Evolutionary conservation across 768 basidiomycete species (phyloP), one percentile per base, ranked within the genome.

Genomic region (Peribolospora kevripleyi): DNA sequence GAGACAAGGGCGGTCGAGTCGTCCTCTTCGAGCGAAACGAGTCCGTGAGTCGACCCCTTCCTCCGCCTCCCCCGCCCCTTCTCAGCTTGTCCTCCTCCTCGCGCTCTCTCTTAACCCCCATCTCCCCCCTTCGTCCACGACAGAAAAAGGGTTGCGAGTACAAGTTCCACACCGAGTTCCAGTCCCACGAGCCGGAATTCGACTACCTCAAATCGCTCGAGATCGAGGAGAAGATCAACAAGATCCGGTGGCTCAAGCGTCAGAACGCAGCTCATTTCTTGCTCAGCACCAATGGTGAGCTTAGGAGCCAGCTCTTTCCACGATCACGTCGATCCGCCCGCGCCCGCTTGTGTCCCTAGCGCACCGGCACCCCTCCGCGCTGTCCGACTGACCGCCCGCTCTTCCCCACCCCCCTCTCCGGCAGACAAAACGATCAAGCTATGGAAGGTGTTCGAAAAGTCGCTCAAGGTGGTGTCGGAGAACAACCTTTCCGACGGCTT

Each of bases 221-320:
- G 76, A 98, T 98, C 70, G 93, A 98, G 71, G 93, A 98, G 76
- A 98, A 98, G 81, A 98, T 98, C 75, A 98, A 98, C 75, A 85
- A 93, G 78, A 98, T 98, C 77, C 86, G 88, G 68, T 98, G 93
- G 93, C 95, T 90, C 75, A 88, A 81, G 73, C 78, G 93, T 60
- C 88, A 93, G 71, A 97, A 97, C 68, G 75, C 84, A 49, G 90
- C 93, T 48, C 93, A 98, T 70, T 97, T 98, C 70, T 71, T 98
- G 55, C 70, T 98, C 52, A 91, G 88, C 56, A 97, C 93, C 40
- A 98, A 98, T 64, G 93, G 93, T 91, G 58, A 57, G 75, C 69
- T 45, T 41, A 53, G 56, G 2, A 45, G 8, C 13, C 8, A 45
- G 43, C 43, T 25, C 25, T 25, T 25, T 25, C 25, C 25, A 25